phyloP scores from a whole-genome alignment of 2,329 filamentous ascomycete species.

The Verticillium nubilum region DNA sequence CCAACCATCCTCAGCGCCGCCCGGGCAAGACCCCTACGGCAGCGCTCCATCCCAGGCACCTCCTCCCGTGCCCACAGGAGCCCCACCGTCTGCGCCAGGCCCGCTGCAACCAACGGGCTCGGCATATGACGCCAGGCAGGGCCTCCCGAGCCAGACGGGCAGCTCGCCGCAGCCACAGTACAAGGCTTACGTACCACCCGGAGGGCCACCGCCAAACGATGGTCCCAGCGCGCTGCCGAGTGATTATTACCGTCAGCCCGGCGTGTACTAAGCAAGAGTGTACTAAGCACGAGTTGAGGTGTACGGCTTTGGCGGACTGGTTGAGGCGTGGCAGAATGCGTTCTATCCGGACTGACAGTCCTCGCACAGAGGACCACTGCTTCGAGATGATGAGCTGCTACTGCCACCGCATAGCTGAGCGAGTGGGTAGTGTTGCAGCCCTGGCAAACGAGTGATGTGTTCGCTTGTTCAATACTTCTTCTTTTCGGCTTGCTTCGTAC shows the following conservation, averaged over 20 bases:
- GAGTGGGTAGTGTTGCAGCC: background rate
- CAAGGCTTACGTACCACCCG: slow-evolving; percentile 53
- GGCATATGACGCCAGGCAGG: slow-evolving; percentile 44
- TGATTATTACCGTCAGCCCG: slow-evolving; percentile 50
- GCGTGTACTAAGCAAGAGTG: slow-evolving; percentile 18
- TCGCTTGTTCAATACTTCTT: background rate
- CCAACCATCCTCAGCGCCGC: slow-evolving; percentile 23
- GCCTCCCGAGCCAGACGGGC: slow-evolving; percentile 39
- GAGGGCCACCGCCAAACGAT: slow-evolving; percentile 18
- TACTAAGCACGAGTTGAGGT: no score
- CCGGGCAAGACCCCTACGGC: slow-evolving; percentile 22
- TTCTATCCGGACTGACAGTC: no score
- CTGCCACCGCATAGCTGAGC: background rate
- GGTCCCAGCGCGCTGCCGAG: slow-evolving; percentile 45
- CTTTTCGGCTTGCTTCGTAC: background rate
- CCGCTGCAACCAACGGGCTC: slow-evolving; percentile 39
- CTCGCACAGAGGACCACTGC: no score
- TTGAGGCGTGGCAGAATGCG: no score
- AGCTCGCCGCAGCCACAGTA: slow-evolving; percentile 42
- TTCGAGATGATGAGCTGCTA: background rate
- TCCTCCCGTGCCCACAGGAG: slow-evolving; percentile 26
- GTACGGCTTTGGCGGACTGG: no score
- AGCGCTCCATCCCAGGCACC: slow-evolving; percentile 17
- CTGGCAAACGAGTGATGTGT: background rate
- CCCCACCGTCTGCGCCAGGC: slow-evolving; percentile 37